phyloP scores from a whole-genome alignment of 306 rosid genomes.

The Rosa multiflora region DNA sequence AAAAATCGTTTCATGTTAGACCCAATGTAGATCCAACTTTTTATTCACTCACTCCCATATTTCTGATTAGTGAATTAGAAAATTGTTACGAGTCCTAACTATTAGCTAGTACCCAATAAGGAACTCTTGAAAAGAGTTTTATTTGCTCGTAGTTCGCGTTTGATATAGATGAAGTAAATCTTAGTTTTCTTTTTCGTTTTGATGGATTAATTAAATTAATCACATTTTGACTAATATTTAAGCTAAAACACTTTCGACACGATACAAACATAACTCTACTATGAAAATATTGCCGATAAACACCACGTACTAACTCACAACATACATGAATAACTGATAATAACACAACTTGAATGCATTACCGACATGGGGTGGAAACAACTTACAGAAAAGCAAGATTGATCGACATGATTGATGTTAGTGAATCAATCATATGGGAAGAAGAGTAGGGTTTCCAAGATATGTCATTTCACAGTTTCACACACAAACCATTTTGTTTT shows the following conservation, averaged over 20 bases:
- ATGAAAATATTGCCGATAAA: too few relatives aligned
- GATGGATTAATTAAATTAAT: too few relatives aligned
- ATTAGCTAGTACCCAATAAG: not conserved
- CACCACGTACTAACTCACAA: not conserved
- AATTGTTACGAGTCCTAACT: not conserved
- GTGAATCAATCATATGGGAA: not conserved
- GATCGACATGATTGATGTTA: not conserved
- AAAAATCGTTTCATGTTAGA: not conserved
- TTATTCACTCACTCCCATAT: not conserved
- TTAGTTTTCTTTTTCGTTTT: too few relatives aligned
- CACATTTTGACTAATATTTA: not conserved
- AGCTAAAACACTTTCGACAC: not conserved
- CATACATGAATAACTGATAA: not conserved
- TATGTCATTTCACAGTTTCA: constrained; percentile 18
- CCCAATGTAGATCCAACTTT: too few relatives aligned
- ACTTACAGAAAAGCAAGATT: not conserved
- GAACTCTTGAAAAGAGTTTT: too few relatives aligned
- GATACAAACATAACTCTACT: not conserved
- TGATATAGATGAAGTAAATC: too few relatives aligned
- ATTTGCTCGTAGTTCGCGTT: too few relatives aligned
- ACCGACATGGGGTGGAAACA: not conserved
- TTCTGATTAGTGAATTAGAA: too few relatives aligned
- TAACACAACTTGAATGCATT: not conserved
- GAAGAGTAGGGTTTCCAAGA: not conserved
- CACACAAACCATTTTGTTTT: not conserved